Percentiles rank a stretch among this genome's conserved stretches.
Conservation (phyloP, 352 stramenopile genomes). For the Salisapilia sapeloensis region DNA sequence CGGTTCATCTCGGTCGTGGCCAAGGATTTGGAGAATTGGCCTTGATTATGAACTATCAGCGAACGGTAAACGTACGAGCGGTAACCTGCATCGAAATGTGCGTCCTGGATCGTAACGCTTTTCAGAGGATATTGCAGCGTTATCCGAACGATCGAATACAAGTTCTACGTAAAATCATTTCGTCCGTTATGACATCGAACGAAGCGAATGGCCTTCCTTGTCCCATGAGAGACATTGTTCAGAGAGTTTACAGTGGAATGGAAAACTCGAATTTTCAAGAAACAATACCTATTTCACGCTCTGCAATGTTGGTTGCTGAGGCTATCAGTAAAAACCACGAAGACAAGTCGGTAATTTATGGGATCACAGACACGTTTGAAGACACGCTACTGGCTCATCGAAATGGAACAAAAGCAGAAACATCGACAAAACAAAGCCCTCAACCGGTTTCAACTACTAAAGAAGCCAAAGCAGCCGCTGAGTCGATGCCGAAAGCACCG, state of each 20-base stretch:
- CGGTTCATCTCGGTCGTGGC: conserved; percentile 11
- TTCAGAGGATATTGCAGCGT: conserved; percentile 12
- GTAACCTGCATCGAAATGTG: conserved; percentile 30
- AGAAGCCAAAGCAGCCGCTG: conserved; percentile 1
- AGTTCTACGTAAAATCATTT: conserved; percentile 15
- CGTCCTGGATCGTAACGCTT: conserved; percentile 12
- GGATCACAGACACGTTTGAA: conserved; percentile 5
- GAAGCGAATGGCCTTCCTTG: conserved; percentile 11
- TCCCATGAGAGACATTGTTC: conserved; percentile 9
- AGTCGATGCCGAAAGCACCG: too few relatives aligned
- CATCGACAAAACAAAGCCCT: background rate
- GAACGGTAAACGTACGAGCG: conserved; percentile 17
- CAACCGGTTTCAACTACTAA: background rate
- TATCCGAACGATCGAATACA: conserved; percentile 12
- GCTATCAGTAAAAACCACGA: conserved; percentile 11
- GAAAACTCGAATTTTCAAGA: background rate
- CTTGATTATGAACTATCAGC: conserved; percentile 25
- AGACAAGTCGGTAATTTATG: conserved; percentile 6
- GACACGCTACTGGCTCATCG: conserved; percentile 6
- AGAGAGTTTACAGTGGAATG: conserved; percentile 6
- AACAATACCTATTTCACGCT: conserved; percentile 4
- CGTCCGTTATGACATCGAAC: conserved; percentile 13
- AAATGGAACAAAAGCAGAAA: too few relatives aligned
- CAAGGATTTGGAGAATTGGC: conserved; percentile 30
- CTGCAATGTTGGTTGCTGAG: conserved; percentile 6